A percentile compares a stretch with the other conserved stretches of the same genome.
phyloP scores from a whole-genome alignment of 2,329 filamentous ascomycete species.

The Fusarium austroafricanum region DNA sequence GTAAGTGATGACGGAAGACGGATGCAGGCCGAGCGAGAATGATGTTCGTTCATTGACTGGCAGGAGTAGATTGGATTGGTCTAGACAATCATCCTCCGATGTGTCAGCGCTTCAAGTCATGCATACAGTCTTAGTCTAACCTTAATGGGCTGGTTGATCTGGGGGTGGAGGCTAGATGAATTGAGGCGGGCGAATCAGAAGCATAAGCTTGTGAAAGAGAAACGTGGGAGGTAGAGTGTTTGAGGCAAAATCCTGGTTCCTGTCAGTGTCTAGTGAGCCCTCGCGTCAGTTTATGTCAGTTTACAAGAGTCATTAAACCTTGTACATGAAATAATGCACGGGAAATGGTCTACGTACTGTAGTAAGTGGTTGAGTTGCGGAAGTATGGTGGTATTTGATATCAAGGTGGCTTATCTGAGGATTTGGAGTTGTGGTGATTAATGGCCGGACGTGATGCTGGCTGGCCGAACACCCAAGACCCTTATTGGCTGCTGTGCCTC shows the following conservation, averaged over 20 bases:
- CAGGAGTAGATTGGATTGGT: not conserved
- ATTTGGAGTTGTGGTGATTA: slow-evolving; percentile 42
- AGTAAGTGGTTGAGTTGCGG: not conserved
- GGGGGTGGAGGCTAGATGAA: slow-evolving; percentile 11
- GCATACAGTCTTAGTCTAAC: slow-evolving; percentile 1
- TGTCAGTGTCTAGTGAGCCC: not conserved
- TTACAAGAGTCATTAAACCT: not conserved
- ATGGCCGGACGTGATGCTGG: slow-evolving; percentile 29
- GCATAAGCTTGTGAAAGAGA: not conserved
- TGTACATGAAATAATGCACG: not conserved
- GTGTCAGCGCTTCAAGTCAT: slow-evolving; percentile 33
- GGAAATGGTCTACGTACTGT: too few relatives aligned
- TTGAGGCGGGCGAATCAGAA: slow-evolving; percentile 31
- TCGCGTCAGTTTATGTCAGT: not conserved
- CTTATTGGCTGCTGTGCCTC: slow-evolving; percentile 17
- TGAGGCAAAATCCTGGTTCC: slow-evolving; percentile 2
- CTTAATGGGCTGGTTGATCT: slow-evolving; percentile 3
- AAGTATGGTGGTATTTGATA: slow-evolving; percentile 20
- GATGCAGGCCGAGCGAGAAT: not conserved
- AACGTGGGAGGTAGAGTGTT: slow-evolving; percentile 9
- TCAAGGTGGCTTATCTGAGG: slow-evolving; percentile 36
- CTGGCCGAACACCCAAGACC: slow-evolving; percentile 13
- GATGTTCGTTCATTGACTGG: not conserved
- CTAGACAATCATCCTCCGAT: slow-evolving; percentile 19
- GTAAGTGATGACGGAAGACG: slow-evolving; percentile 2